phyloP scores from a whole-genome alignment of 208 protist genomes.

The Leishmania tarentolae region DNA sequence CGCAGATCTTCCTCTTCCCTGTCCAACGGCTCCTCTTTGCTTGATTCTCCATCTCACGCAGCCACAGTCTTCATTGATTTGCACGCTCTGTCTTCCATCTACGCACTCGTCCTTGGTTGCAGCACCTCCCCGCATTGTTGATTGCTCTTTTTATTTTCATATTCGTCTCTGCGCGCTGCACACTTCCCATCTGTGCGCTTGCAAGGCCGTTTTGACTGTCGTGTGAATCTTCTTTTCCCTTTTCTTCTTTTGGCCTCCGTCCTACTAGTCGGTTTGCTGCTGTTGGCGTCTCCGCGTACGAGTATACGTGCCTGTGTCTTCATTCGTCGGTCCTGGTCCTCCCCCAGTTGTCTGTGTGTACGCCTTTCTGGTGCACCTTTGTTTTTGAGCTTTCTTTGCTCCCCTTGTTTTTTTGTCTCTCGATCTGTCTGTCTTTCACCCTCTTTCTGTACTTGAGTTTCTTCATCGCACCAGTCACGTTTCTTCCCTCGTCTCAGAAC shows the following conservation, averaged over 20 bases:
- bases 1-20: background rate
- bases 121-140: background rate
- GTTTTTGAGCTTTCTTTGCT: slow-evolving; percentile 7
- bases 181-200: background rate
- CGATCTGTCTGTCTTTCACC: slow-evolving; percentile 6
- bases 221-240: background rate
- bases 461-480: background rate
- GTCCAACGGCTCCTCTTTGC: background rate
- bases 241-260: background rate
- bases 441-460: slow-evolving; percentile 5
- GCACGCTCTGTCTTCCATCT: no score
- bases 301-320: background rate
- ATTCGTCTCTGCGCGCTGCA: no score
- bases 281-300: background rate
- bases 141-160: background rate
- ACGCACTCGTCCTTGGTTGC: background rate
- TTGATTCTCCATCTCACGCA: no score
- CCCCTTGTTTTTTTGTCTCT: slow-evolving; percentile 1
- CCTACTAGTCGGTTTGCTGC: background rate
- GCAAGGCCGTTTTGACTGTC: background rate
- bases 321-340: background rate
- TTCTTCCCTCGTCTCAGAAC: background rate
- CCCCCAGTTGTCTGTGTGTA: background rate
- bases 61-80: no score
- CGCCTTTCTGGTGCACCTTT: background rate